These are phyloP conservation scores for Brassica napus DNA, from an alignment of 345 rosid species.

Conservation along the genomic window DNA sequence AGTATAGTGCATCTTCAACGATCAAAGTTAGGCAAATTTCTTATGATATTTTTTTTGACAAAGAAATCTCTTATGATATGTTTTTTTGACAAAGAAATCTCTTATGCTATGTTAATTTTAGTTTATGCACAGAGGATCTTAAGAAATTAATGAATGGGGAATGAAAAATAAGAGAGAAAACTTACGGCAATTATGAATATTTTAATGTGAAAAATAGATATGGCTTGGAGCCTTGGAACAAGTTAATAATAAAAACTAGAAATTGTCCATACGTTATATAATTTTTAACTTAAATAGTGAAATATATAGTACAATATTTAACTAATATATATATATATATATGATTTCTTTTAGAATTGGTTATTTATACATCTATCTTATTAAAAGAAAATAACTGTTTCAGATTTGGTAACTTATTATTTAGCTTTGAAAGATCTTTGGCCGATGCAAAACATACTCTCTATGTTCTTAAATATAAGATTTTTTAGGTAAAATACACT, in stretches of 20 bases:
- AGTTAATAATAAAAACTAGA: neutral
- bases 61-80: neutral
- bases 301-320: neutral
- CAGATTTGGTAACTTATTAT: neutral
- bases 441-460: neutral
- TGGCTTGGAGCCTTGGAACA: neutral
- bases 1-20: conserved; percentile 10
- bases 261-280: neutral
- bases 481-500: too few species aligned
- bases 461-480: too few species aligned
- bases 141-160: neutral
- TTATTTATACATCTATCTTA: neutral
- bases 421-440: neutral
- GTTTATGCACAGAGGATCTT: conserved; percentile 8
- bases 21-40: conserved; percentile 12
- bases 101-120: neutral
- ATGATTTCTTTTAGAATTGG: neutral
- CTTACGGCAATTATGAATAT: neutral
- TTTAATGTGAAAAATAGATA: neutral
- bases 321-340: neutral
- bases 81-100: neutral
- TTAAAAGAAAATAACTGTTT: neutral
- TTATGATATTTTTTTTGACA: neutral
- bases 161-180: neutral
- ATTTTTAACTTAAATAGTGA: neutral